These are phyloP conservation scores for Galerina sulciceps DNA, from an alignment of 768 basidiomycete species.

Conservation along the genomic window DNA sequence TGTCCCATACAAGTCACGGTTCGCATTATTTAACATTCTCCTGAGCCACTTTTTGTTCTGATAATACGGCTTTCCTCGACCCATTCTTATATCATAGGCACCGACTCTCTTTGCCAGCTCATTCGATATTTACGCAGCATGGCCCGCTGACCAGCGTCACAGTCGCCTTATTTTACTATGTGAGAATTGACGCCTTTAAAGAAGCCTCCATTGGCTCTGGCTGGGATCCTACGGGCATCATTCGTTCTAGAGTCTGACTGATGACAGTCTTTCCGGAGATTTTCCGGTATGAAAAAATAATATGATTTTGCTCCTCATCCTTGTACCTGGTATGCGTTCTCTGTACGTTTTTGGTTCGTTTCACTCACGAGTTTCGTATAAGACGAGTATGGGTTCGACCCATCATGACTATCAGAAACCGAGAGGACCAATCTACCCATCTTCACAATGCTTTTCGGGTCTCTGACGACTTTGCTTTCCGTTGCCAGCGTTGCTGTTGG, in stretches of 20 bases:
- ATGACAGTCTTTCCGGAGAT: conserved; percentile 1
- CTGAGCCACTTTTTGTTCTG: background rate
- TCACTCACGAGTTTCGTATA: conserved; percentile 13
- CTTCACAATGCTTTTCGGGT: conserved; percentile 14
- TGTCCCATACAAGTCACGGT: background rate
- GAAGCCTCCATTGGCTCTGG: background rate
- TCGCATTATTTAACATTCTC: background rate
- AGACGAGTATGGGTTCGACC: background rate
- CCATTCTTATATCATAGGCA: background rate
- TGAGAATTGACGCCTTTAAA: conserved; percentile 5
- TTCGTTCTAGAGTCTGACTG: no score
- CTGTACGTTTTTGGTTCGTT: conserved; percentile 4
- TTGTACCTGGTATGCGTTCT: background rate
- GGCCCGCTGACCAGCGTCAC: conserved; percentile 12
- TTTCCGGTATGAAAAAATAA: background rate
- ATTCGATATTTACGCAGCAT: conserved; percentile 3
- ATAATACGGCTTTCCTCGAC: background rate
- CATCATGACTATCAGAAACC: background rate
- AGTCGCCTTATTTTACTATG: background rate
- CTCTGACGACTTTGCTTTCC: conserved; percentile 15
- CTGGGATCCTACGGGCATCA: no score
- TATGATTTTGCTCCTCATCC: background rate
- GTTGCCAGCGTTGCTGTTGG: conserved; percentile 20
- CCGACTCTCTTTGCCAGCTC: conserved; percentile 15
- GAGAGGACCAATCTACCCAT: background rate